Percentiles rank a stretch among this genome's conserved stretches.
phyloP scores from a whole-genome alignment of 2,329 filamentous ascomycete genomes.

The Penicillium sp. region DNA sequence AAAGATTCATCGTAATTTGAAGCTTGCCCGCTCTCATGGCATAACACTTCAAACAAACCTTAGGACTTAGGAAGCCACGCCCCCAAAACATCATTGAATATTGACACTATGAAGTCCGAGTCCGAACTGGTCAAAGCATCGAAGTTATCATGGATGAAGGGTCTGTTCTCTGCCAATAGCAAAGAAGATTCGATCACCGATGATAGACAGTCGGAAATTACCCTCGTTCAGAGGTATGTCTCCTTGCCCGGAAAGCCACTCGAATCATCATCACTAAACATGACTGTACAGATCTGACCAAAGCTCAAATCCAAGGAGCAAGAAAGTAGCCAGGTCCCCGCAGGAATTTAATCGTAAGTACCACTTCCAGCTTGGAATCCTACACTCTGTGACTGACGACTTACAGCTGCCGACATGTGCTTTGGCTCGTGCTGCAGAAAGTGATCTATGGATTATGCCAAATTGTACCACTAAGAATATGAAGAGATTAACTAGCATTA shows the following conservation, averaged over 20 bases:
- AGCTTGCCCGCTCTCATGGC: too few relatives aligned
- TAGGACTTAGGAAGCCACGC: too few relatives aligned
- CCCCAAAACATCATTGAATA: too few relatives aligned
- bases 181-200: background rate
- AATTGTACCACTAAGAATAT: background rate
- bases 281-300: background rate
- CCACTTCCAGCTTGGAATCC: background rate
- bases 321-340: background rate
- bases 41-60: too few relatives aligned
- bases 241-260: background rate
- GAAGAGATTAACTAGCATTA: too few relatives aligned
- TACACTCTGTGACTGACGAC: background rate
- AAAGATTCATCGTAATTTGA: background rate
- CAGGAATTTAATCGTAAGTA: background rate
- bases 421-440: slow-evolving; percentile 24
- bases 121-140: background rate
- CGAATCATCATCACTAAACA: background rate
- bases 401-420: slow-evolving; percentile 22
- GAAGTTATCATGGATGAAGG: background rate
- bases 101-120: background rate
- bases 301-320: background rate
- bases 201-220: slow-evolving; percentile 4
- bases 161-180: background rate
- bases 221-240: slow-evolving; percentile 1
- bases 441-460: too few relatives aligned